phyloP scores from a whole-genome alignment of 83 land plant species.

The Thuja plicata region DNA sequence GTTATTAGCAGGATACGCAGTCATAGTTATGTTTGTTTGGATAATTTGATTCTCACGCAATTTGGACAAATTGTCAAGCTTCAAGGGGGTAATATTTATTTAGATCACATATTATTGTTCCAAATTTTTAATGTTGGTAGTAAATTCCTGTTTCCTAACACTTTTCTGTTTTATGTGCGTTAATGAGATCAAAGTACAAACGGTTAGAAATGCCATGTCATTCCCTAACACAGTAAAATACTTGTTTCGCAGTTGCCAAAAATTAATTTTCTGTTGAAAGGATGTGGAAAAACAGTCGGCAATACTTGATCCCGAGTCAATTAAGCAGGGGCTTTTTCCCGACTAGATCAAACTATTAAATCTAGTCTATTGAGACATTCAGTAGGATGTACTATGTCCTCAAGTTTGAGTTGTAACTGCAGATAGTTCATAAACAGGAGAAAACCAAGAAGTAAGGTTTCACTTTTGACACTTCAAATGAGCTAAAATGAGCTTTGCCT shows the following conservation, averaged over 20 bases:
- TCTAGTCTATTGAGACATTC: no score
- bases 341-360: neutral
- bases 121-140: neutral
- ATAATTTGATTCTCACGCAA: neutral
- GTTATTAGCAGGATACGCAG: constrained; percentile 21
- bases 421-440: neutral
- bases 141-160: neutral
- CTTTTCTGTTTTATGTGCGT: neutral
- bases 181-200: neutral
- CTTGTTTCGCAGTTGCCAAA: neutral
- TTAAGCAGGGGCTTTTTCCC: neutral
- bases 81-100: neutral
- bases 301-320: neutral
- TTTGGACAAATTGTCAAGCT: no score
- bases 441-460: neutral
- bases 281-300: neutral
- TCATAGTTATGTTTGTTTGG: neutral
- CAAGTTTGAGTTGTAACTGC: neutral
- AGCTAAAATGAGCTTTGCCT: no score
- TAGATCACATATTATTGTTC: neutral
- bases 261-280: neutral
- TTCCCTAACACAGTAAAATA: neutral
- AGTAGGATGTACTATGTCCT: neutral
- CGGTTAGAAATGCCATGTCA: neutral
- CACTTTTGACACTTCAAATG: no score